A percentile compares a stretch with the other conserved stretches of the same genome.
phyloP scores from a whole-genome alignment of 805 yeast genomes.

The Hemisphaericaspora nanyangensis region DNA sequence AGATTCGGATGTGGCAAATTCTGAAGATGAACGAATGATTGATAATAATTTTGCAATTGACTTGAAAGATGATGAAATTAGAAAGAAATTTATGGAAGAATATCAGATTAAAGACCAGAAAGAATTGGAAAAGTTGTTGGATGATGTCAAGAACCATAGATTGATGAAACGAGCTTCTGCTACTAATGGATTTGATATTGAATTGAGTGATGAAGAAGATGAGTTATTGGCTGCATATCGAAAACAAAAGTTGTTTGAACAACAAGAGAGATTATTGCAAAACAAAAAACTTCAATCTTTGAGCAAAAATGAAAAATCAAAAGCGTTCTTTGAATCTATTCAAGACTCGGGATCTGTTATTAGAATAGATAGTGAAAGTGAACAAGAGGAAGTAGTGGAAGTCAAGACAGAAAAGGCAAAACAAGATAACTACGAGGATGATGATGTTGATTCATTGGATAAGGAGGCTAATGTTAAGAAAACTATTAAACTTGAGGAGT shows the following conservation, averaged over 20 bases:
- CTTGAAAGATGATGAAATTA: slow-evolving; percentile 54
- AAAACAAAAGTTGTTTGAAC: slow-evolving; percentile 40
- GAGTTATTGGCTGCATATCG: slow-evolving; percentile 48
- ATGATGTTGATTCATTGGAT: slow-evolving; percentile 14
- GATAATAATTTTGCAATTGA: slow-evolving; percentile 63
- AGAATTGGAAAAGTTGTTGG: slow-evolving; percentile 61
- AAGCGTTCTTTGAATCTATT: slow-evolving; percentile 65
- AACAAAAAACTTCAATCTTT: slow-evolving; percentile 41
- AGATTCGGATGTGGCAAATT: slow-evolving; percentile 50
- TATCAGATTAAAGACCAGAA: slow-evolving; percentile 59
- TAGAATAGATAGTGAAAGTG: slow-evolving; percentile 21
- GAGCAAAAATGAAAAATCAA: slow-evolving; percentile 51
- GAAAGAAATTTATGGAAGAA: slow-evolving; percentile 55
- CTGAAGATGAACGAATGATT: slow-evolving; percentile 75
- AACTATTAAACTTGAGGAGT: slow-evolving; percentile 42
- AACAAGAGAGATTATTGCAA: slow-evolving; percentile 47
- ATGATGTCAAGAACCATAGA: slow-evolving; percentile 70
- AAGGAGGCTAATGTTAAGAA: slow-evolving; percentile 25
- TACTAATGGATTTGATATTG: slow-evolving; percentile 53
- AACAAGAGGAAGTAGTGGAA: slow-evolving; percentile 22
- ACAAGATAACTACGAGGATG: slow-evolving; percentile 9
- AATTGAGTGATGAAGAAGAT: slow-evolving; percentile 74
- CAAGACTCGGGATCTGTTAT: slow-evolving; percentile 41
- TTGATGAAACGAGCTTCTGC: slow-evolving; percentile 52
- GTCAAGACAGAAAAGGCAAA: slow-evolving; percentile 13